These are phyloP conservation scores for Neotropicomus parvogracilis DNA, from an alignment of 1,284 basidiomycete species.

Conservation along the genomic window DNA sequence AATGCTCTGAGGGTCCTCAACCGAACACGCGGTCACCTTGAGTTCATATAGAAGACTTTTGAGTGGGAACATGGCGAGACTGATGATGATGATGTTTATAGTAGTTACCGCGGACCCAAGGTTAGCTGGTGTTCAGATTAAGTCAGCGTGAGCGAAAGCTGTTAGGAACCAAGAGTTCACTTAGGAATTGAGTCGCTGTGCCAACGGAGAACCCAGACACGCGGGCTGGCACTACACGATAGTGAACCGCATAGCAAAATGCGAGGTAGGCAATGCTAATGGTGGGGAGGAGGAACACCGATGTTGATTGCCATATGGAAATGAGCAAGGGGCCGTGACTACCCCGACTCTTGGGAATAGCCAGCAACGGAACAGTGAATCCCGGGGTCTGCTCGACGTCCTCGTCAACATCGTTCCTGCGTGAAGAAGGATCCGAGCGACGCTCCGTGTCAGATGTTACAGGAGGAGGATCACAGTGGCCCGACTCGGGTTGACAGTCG, in stretches of 20 bases:
- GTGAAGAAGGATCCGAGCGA: background rate
- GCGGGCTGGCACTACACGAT: constrained; percentile 10
- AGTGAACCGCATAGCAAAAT: constrained; percentile 15
- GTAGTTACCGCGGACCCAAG: constrained; percentile 11
- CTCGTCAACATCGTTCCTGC: background rate
- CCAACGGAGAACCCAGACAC: background rate
- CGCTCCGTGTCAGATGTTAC: background rate
- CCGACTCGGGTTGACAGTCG: background rate
- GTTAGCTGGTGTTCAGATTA: constrained; percentile 1
- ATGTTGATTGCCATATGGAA: constrained; percentile 1
- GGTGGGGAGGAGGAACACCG: background rate
- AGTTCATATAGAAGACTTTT: constrained; percentile 9
- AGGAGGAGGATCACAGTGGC: background rate
- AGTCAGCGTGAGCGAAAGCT: background rate
- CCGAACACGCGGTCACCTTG: background rate
- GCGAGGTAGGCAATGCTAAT: constrained; percentile 10
- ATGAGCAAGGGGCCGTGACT: background rate
- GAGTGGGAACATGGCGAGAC: constrained; percentile 10
- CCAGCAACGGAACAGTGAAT: constrained; percentile 1
- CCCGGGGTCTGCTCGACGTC: background rate
- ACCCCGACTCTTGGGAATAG: background rate
- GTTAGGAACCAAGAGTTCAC: background rate
- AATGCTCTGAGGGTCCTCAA: background rate
- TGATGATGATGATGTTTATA: constrained; percentile 15
- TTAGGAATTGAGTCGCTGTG: constrained; percentile 3